Base-by-base conservation (phyloP, 176 grass and related monocot genomes). In the Lolium rigidum region DNA sequence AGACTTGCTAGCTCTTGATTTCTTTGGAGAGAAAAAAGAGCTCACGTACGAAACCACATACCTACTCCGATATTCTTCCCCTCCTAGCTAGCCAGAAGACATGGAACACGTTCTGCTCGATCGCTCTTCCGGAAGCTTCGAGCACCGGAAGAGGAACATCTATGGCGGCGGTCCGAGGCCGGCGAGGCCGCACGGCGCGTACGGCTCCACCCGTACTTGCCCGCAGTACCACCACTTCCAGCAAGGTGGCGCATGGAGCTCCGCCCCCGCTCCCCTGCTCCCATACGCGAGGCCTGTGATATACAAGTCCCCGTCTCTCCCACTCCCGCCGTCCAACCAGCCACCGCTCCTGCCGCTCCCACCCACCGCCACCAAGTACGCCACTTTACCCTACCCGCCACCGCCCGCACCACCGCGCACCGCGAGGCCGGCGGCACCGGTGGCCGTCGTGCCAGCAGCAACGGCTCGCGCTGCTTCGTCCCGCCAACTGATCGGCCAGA, bases 261-360 rank as follows among this genome's bases (percentile, higher is more conserved):
- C 83, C 26, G 46, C 46, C 22, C 49, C 73, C 0, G 78, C 88
- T 20, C 73, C 91, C 0, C 56, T 26, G 20, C 49, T 84, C 13
- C 76, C 60, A 1, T 71, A 84, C 15, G 14, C 60, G 11, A 83
- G 77, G 79, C 70, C 69, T 11, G 51, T 68, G 43, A 17, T 89
- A 16, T 86, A 86, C 79, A 86, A 87, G 25, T 92, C 87, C 20
- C 80, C 71, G 0, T 90, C 89, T 22, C 82, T 91, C 51, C 92
- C 88, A 41, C 88, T 88, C 68, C 74, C 88, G 2, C 86, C 76
- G 78, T 91, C 86, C 82, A 91, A 78, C 77, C 82, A 91, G 43
- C 85, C 92, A 13, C 92, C 92, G 41, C 88, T 93, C 60, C 86
- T 93, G 76, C 92, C 92, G 61, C 79, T 93, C 61, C 92, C 92